Conservation (phyloP, 2,329 filamentous ascomycete species). For the Arthroderma sp. region DNA sequence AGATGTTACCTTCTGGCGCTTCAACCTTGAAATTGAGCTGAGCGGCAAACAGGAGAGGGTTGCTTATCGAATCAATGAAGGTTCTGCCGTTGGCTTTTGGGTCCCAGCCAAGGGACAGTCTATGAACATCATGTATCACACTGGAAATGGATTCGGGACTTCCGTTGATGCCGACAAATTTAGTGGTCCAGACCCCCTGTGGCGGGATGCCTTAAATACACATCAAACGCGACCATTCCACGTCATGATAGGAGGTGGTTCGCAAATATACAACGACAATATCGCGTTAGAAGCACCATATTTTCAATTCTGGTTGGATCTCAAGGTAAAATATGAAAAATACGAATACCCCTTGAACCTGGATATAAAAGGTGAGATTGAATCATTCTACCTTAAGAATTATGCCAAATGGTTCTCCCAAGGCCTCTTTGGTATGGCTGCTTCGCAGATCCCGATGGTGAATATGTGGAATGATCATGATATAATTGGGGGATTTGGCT, state of each 20-base stretch:
- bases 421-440: slow-evolving; percentile 83
- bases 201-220: slow-evolving; percentile 86
- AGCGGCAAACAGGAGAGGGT: slow-evolving; percentile 65
- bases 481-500: slow-evolving; percentile 82
- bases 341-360: slow-evolving; percentile 62
- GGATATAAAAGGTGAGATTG: slow-evolving; percentile 78
- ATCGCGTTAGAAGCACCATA: slow-evolving; percentile 60
- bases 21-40: slow-evolving; percentile 88
- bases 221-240: slow-evolving; percentile 91
- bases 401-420: slow-evolving; percentile 96
- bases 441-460: slow-evolving; percentile 91
- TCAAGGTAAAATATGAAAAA: slow-evolving; percentile 68
- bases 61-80: slow-evolving; percentile 88
- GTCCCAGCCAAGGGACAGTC: slow-evolving; percentile 69
- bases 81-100: slow-evolving; percentile 85
- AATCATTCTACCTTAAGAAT: slow-evolving; percentile 73
- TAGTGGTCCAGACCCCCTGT: slow-evolving; percentile 87
- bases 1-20: slow-evolving; percentile 91
- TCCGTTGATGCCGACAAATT: slow-evolving; percentile 66
- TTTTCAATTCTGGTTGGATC: slow-evolving; percentile 74
- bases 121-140: slow-evolving; percentile 99
- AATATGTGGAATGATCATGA: slow-evolving; percentile 97
- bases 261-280: slow-evolving; percentile 91
- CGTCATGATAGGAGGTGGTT: slow-evolving; percentile 93
- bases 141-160: slow-evolving; percentile 87